Base-by-base conservation (phyloP, 139 green algal species). In the Chlamydomonas applanata region DNA sequence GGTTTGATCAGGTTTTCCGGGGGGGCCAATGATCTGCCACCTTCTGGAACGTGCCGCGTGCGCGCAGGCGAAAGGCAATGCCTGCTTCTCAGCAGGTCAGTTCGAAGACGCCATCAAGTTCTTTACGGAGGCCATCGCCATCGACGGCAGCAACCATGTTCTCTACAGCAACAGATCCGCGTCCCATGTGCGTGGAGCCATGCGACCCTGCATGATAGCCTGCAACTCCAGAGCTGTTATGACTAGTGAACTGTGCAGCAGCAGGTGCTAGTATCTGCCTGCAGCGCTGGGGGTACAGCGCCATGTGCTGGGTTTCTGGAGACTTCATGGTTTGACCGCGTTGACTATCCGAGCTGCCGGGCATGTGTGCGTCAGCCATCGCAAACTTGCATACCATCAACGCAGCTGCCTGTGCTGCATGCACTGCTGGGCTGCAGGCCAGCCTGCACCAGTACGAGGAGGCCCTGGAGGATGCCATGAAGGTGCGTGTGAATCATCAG, bases 101-200 rank as follows among this genome's bases (percentile, higher is more conserved):
- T 97, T 89, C 71, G 82, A 94, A 13, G 89, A 97, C 52, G 96
- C 96, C 1, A 90, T 97, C 24, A 74, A 92, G 17, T 82, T 87
- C 73, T 99, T 98, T 76, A 85, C 83, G 1, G 52, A 92, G 33
- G 94, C 88, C 1, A 97, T 98, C 17, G 87, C 82, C 14, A 54
- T 96, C 0, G 93, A 95, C 61, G 82, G 89, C 4, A 79, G 11
- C 34, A 99, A 99, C 79, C 95, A 99, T 69, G 94, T 99, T 5
- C 87, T 98, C 2, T 98, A 92, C 86, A 95, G 85, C 85, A 99
- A 99, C 83, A 83, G 94, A 14, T 97, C 90, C 1, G 96, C 95
- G 9, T 80, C 89, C 20, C 52, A 93, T 66, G 91, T 94, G 75
- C 36, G 70, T 65, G 70, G 22, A 9, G 49, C 40, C 40, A n/a